Evolutionary conservation across 306 rosid genomes (phyloP), one percentile per base, ranked within the genome.

Genomic region (Glycyrrhiza uralensis): DNA sequence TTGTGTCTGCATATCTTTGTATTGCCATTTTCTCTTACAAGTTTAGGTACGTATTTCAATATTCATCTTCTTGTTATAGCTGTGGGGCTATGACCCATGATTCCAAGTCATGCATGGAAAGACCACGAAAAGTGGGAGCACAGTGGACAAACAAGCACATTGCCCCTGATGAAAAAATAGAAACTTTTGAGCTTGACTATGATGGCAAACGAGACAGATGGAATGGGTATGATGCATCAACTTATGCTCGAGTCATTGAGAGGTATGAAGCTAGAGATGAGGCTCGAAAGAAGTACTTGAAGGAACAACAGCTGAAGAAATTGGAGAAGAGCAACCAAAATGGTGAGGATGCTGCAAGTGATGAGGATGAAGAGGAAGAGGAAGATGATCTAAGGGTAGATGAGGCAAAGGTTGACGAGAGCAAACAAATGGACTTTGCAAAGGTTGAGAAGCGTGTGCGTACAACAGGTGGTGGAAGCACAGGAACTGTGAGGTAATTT

Each of bases 391-490:
- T 87, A 6, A 85, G 80, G 84, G 84, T 87, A 18, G 92, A 89
- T 59, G 96, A 89, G 74, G 92, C 92, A 6, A 89, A 85, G 83
- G 90, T 89, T 56, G 96, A 89, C 36, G 90, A 89, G 64, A 87
- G 92, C 79, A 87, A 87, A 50, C 88, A 87, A 52, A 87, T 89
- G 90, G 89, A 89, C 61, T 89, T 87, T 77, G 92, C 90, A 4
- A 87, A 87, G 88, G 92, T 87, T 83, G 92, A 89, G 79, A 89
- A 87, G 74, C 87, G 88, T 79, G 92, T 89, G 41, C 80, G 90
- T 3, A 87, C 92, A n/a, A 87, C 92, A 0, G 88, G 90, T 61
- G 96, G 96, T 79, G 96, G 96, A 24, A 87, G 90, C 66, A 87
- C 96, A 1, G 90, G 92, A 79, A 87, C 88, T 81, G 77, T 72